Base-by-base conservation (phyloP, 768 basidiomycete genomes). In the Mrakia hoshinonis region DNA sequence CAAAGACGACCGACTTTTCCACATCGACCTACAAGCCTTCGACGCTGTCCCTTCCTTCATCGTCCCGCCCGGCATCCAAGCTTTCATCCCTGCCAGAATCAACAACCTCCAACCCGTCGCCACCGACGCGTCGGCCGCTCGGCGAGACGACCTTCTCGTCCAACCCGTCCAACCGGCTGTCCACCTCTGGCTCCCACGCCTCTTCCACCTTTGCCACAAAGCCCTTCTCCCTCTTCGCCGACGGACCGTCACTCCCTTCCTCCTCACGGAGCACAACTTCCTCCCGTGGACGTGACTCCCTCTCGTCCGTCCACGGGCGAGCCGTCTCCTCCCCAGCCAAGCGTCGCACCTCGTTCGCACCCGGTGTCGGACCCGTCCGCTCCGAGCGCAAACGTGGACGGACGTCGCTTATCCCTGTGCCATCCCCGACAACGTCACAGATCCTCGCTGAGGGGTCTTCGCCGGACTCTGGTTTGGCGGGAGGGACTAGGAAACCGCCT, bases 271-370 rank as follows among this genome's bases (percentile, higher is more conserved):
- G 34, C 62, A 7, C 46, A 47, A 47, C 62, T 20, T 43, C 47
- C 34, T 49, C 43, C 65, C 31, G 11, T 34, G 46, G 43, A 15
- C 68, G 55, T 20, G 54, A 47, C 29, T 62, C 29, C 68, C 55
- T 46, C 29, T 48, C 39, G 11, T 24, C 58, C 29, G 43, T n/a
- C n/a, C n/a, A n/a, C n/a, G n/a, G 34, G 7, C 68, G 60, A 20
- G 29, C 26, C 47, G 47, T 69, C 46, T 69, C 69, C 11, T 70
- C 69, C 18, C 69, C 69, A 31, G 46, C 69, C 9, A 70, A 70
- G 39, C 61, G 69, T 20, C 69, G 69, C n/a, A 46, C 47, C 11
- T 66, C 64, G 10, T 47, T 47, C 62, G 47, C 51, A 4, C 34
- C 61, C 9, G 47, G 47, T 24, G 48, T 70, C 24, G 69, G 69